phyloP scores from a whole-genome alignment of 495 filamentous ascomycete species.

The Aspergillus egyptiacus region DNA sequence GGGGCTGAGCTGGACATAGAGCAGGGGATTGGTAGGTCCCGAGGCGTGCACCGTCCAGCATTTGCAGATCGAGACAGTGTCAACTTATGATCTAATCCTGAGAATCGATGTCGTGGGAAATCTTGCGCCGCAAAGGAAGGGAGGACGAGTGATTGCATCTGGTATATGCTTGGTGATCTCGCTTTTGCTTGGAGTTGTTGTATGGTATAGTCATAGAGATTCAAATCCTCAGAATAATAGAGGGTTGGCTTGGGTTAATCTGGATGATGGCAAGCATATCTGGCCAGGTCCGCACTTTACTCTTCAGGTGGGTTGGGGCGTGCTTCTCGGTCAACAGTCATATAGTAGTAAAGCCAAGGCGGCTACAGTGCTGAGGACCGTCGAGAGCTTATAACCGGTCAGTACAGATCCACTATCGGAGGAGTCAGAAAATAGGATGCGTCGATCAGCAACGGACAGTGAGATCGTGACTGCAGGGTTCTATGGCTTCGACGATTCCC shows the following conservation, averaged over 20 bases:
- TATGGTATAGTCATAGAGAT: slow-evolving; percentile 5
- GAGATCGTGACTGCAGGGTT: slow-evolving; percentile 43
- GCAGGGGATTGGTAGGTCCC: slow-evolving; percentile 66
- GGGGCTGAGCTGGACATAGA: slow-evolving; percentile 80
- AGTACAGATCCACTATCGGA: slow-evolving; percentile 35
- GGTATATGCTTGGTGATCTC: slow-evolving; percentile 12
- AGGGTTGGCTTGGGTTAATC: slow-evolving; percentile 16
- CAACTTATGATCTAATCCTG: slow-evolving; percentile 61
- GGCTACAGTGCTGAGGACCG: slow-evolving; percentile 22
- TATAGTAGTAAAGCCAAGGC: slow-evolving; percentile 26
- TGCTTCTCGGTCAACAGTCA: slow-evolving; percentile 26
- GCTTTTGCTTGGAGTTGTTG: slow-evolving; percentile 11
- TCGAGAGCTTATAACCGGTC: slow-evolving; percentile 40
- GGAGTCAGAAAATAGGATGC: slow-evolving; percentile 42
- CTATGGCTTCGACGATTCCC: slow-evolving; percentile 40
- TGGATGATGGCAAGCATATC: slow-evolving; percentile 33
- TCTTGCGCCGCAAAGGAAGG: slow-evolving; percentile 38
- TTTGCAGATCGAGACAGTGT: slow-evolving; percentile 64
- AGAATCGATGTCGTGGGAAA: slow-evolving; percentile 39
- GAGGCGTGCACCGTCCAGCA: slow-evolving; percentile 59
- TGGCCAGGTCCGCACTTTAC: slow-evolving; percentile 13
- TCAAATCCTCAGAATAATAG: slow-evolving; percentile 23
- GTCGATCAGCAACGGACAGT: slow-evolving; percentile 38
- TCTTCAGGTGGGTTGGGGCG: slow-evolving; percentile 11
- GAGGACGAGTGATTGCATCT: slow-evolving; percentile 48